Conservation (phyloP, 108 stramenopile species). For the Cyclotella kingstonii region DNA sequence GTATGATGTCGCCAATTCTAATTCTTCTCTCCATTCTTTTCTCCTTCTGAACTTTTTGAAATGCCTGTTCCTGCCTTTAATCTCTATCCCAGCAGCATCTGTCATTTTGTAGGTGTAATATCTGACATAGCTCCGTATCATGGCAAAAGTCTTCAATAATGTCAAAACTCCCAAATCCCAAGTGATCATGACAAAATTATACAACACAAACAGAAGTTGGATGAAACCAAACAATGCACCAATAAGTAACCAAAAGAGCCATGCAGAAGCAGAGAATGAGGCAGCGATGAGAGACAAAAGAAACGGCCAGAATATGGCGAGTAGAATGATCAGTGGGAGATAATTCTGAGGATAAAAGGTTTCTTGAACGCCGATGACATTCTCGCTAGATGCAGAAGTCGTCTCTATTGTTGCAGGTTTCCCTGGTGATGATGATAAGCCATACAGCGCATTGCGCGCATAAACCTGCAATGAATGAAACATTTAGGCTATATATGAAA, state of each 20-base stretch:
- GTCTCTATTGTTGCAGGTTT: too few relatives aligned
- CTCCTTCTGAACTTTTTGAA: slow-evolving; percentile 48
- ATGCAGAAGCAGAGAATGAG: slow-evolving; percentile 64
- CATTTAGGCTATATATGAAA: too few relatives aligned
- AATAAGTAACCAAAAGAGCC: slow-evolving; percentile 83
- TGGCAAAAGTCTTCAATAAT: slow-evolving; percentile 67
- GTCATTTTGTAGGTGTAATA: slow-evolving; percentile 36
- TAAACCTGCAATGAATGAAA: too few relatives aligned
- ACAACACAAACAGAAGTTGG: slow-evolving; percentile 70
- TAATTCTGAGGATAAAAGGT: slow-evolving; percentile 21
- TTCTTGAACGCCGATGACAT: too few relatives aligned
- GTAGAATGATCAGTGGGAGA: slow-evolving; percentile 31
- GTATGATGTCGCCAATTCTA: slow-evolving; percentile 52
- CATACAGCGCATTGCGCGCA: too few relatives aligned
- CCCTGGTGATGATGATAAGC: too few relatives aligned
- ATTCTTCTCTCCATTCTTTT: slow-evolving; percentile 66
- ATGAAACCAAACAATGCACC: slow-evolving; percentile 62
- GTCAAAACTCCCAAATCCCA: slow-evolving; percentile 59
- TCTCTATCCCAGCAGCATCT: slow-evolving; percentile 5
- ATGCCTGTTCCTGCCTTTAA: slow-evolving; percentile 5
- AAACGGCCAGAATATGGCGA: slow-evolving; percentile 78
- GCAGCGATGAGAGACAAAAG: slow-evolving; percentile 63
- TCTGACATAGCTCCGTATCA: slow-evolving; percentile 36
- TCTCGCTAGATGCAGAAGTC: too few relatives aligned
- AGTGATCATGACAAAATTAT: slow-evolving; percentile 84